Evolutionary conservation across 2,329 filamentous ascomycete species (phyloP).

Genomic region (Cladorrhinum sp.): DNA sequence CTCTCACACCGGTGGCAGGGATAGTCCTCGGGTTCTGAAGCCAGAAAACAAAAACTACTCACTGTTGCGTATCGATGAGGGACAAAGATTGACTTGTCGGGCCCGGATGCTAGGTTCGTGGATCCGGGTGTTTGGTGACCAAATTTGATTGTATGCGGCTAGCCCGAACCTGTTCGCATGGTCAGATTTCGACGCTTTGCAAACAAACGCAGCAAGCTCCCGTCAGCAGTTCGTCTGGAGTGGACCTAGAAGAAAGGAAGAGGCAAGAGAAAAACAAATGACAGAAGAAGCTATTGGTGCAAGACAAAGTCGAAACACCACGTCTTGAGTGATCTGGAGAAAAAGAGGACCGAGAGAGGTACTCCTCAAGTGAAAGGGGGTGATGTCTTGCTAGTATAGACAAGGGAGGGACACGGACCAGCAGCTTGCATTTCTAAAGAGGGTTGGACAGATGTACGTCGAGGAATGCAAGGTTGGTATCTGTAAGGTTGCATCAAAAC

Average conservation of each 20-base stretch:
- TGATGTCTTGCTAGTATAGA: constrained; percentile 10
- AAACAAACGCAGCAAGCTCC: constrained; percentile 39
- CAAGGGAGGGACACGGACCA: constrained; percentile 24
- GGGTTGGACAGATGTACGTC: constrained; percentile 18
- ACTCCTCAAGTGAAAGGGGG: constrained; percentile 6
- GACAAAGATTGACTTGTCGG: not conserved
- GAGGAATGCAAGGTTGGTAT: constrained; percentile 27
- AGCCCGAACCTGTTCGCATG: constrained; percentile 47
- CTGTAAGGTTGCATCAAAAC: constrained; percentile 15
- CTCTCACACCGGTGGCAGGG: not conserved
- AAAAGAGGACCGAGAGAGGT: not conserved
- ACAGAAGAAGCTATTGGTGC: constrained; percentile 12
- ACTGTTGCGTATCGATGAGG: not conserved
- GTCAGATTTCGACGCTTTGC: constrained; percentile 34
- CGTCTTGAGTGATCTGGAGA: constrained; percentile 12
- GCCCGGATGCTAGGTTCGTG: constrained; percentile 17
- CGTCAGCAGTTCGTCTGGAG: constrained; percentile 33
- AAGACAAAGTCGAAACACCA: constrained; percentile 27
- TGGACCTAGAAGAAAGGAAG: constrained; percentile 12
- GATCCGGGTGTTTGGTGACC: constrained; percentile 30
- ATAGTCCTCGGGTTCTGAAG: not conserved
- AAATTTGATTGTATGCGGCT: constrained; percentile 41
- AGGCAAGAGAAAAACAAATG: constrained; percentile 14
- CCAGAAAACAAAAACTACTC: not conserved
- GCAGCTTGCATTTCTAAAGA: constrained; percentile 26